Base-by-base conservation (phyloP, 2,329 filamentous ascomycete genomes). In the Tolypocladium sp. region DNA sequence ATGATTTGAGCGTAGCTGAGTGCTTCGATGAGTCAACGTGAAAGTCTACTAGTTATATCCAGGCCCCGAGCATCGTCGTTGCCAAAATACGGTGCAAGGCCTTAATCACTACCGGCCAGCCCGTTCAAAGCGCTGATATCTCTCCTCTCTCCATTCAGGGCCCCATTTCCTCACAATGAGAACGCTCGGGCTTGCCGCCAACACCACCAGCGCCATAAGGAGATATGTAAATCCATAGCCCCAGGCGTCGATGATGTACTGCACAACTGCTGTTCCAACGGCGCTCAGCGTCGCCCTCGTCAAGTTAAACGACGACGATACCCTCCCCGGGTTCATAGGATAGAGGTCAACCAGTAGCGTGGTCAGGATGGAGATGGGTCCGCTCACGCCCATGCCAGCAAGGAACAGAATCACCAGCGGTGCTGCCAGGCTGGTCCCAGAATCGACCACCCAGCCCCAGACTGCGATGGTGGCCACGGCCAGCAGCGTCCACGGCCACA, bases 321-420 rank as follows among this genome's bases (percentile, higher is more conserved):
- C 74, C 5, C 73, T 70, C 1, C 74, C 73, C 1, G 75, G 72
- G 44, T 74, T 72, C 57, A 68, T 66, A 2, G 74, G 76, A 61
- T 77, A 77, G 3, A 79, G 65, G 59, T 79, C 77, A 3, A 78
- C 71, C 4, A 78, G 65, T 44, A 79, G 63, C 2, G 75, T 76
- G 4, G 70, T 72, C 38, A 77, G 67, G 40, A 76, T 70, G 3
- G 72, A 73, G 60, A 78, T 75, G 0, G 74, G 73, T 1, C 74
- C 76, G 4, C 72, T 75, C 8, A 74, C 62, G 2, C 68, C 65
- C 40, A 69, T 67, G 3, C 75, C 75, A 5, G 68, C 65, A 15
- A 77, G 66, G 60, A 77, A 74, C 13, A 75, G 65, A n/a, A 76
- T 62, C 2, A 76, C 65, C 10, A 78, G 66, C 4, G 76, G 75